A percentile compares a stretch with the other conserved stretches of the same genome.
phyloP scores from a whole-genome alignment of 164 flowering plant species.

The Litsea cubeba region DNA sequence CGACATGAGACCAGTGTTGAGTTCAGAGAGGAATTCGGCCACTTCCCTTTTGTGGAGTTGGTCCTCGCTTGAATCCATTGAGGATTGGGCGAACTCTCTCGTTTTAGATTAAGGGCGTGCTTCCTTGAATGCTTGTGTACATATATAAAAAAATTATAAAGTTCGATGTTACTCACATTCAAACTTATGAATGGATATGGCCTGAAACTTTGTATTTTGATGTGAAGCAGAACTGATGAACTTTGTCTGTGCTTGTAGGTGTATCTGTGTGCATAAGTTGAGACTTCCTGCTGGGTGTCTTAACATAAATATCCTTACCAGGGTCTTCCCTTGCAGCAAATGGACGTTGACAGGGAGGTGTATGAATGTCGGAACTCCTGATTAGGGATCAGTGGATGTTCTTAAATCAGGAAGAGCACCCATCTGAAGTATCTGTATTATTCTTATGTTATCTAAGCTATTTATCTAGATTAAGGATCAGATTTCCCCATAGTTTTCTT shows the following conservation, averaged over 20 bases:
- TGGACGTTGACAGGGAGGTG: not conserved
- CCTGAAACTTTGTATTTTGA: not conserved
- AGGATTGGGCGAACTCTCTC: too few species aligned
- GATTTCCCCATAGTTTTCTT: not conserved
- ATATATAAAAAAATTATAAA: too few species aligned
- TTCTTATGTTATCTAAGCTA: not conserved
- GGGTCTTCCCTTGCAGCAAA: not conserved
- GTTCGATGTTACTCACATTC: not conserved
- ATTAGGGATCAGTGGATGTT: not conserved
- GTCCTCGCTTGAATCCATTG: too few species aligned
- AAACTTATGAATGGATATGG: not conserved
- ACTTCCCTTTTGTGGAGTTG: too few species aligned
- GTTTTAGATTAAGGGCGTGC: too few species aligned
- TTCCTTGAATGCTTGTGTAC: too few species aligned
- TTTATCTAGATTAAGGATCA: not conserved
- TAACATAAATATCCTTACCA: not conserved
- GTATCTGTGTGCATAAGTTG: not conserved
- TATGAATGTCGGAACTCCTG: not conserved
- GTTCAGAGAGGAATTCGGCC: too few species aligned
- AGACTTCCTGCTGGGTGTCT: not conserved
- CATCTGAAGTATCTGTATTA: slow-evolving; percentile 2
- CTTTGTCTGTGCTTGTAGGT: not conserved
- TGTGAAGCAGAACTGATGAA: too few species aligned
- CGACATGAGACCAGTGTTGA: too few species aligned
- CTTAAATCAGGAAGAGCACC: not conserved